Evolutionary conservation across 108 stramenopile genomes (phyloP), one percentile per base, ranked within the genome.

Genomic region (Skeletonema marinoi): DNA sequence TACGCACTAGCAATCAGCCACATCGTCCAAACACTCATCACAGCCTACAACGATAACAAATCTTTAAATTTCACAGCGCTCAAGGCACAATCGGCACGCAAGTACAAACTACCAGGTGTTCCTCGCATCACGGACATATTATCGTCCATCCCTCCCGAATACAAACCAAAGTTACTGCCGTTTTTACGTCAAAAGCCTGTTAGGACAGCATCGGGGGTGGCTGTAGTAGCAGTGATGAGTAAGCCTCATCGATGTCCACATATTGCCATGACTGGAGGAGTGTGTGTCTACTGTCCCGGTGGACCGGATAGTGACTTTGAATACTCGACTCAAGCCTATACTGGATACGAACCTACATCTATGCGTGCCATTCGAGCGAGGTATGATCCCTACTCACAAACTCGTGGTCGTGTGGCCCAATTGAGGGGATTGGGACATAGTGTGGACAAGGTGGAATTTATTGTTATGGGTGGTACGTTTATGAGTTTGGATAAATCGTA

Each of bases 241-340:
- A 98, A 98, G 73, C 98, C 98, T 11, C 98, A 98, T 80, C 91
- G 98, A 4, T 98, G 98, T 82, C 98, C 98, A 3, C 98, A 98
- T 75, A 91, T 98, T 71, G 93, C 94, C 77, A 91, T 94, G 79
- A 98, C 98, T 0, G 88, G 88, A 11, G 96, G 96, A 9, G 98
- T 98, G 8, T 98, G 98, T 71, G 98, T 98, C 30, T 98, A 98
- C 71, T 98, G 98, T 85, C 98, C 98, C 32, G 98, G 98, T 50
- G 98, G 98, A 19, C 96, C 96, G 1, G 98, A 98, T 81, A 85
- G 83, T 16, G 98, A 98, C 75, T 98, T 98, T 83, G 98, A 98
- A 77, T 98, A 98, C 83, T 90, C 88, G 8, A 98, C 98, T 16
- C 98, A 98, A 65, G 96, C 98, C 36, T 98, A 98, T 72, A 98